Percentiles rank a stretch among this genome's conserved stretches.
These are phyloP conservation scores for Infundibulicybe gibba DNA, from an alignment of 768 basidiomycete species.

Conservation along the genomic window DNA sequence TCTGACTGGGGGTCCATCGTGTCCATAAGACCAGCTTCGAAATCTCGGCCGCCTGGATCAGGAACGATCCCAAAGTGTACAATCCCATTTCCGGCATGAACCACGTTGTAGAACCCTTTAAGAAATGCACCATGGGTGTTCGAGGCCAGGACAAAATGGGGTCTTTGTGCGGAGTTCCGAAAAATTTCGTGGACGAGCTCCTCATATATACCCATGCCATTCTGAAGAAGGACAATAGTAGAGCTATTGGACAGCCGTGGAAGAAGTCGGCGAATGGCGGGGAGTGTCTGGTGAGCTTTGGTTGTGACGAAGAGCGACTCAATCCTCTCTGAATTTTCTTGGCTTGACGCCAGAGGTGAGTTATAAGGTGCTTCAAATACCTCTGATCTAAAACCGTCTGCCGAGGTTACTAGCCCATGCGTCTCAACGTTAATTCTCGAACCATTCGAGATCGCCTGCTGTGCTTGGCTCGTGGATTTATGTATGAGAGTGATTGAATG, in stretches of 20 bases:
- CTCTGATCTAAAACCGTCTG: slow-evolving; percentile 48
- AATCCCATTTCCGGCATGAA: slow-evolving; percentile 68
- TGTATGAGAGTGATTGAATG: slow-evolving; percentile 71
- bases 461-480: slow-evolving; percentile 40
- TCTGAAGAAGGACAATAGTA: slow-evolving; percentile 91
- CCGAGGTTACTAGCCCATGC: slow-evolving; percentile 38
- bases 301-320: slow-evolving; percentile 79
- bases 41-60: slow-evolving; percentile 59
- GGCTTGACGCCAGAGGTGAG: not conserved
- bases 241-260: slow-evolving; percentile 61
- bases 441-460: slow-evolving; percentile 24
- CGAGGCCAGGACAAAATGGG: slow-evolving; percentile 81
- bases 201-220: slow-evolving; percentile 93
- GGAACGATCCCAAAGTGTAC: slow-evolving; percentile 81
- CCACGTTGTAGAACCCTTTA: slow-evolving; percentile 47
- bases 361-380: slow-evolving; percentile 25
- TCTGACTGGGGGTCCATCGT: slow-evolving; percentile 26
- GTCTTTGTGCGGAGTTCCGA: slow-evolving; percentile 66
- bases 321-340: slow-evolving; percentile 35
- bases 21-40: slow-evolving; percentile 49
- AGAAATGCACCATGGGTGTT: slow-evolving; percentile 79
- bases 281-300: slow-evolving; percentile 67
- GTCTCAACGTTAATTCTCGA: slow-evolving; percentile 44
- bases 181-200: slow-evolving; percentile 64
- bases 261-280: slow-evolving; percentile 53